A percentile compares a stretch with the other conserved stretches of the same genome.
phyloP scores from a whole-genome alignment of 2,329 filamentous ascomycete species.

The Penicillium sp. region DNA sequence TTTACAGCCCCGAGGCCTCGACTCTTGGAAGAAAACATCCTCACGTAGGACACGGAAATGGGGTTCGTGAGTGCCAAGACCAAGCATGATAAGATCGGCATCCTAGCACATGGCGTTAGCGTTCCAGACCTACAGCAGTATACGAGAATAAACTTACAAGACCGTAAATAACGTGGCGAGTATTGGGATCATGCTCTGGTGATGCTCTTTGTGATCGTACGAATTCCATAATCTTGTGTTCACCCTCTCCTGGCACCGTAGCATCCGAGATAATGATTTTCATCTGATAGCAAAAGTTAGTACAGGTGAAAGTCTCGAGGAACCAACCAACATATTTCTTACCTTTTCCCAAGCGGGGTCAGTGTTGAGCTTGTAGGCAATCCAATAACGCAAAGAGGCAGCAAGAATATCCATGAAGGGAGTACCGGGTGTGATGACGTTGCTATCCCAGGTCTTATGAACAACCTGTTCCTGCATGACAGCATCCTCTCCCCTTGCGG shows the following conservation, averaged over 20 bases:
- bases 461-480: conserved; percentile 61
- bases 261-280: conserved; percentile 99
- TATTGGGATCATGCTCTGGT: conserved; percentile 92
- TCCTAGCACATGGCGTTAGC: conserved; percentile 52
- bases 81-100: conserved; percentile 98
- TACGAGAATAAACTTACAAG: conserved; percentile 47
- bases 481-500: conserved; percentile 59
- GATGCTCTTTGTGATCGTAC: conserved; percentile 89
- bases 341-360: conserved; percentile 90
- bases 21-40: conserved; percentile 92
- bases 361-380: conserved; percentile 94
- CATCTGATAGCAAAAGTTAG: conserved; percentile 48
- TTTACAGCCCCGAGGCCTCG: conserved; percentile 77
- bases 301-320: neutral
- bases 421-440: conserved; percentile 89
- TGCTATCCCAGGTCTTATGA: conserved; percentile 91
- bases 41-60: conserved; percentile 95
- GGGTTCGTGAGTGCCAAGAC: conserved; percentile 93
- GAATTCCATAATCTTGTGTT: conserved; percentile 99
- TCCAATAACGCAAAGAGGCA: conserved; percentile 89
- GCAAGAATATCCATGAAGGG: conserved; percentile 98
- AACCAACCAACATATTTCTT: conserved; percentile 4
- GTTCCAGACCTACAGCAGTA: neutral
- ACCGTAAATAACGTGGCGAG: conserved; percentile 95
- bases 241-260: conserved; percentile 94